These are phyloP conservation scores for Septoria petroselini DNA, from an alignment of 2,329 filamentous ascomycete species.

Conservation along the genomic window DNA sequence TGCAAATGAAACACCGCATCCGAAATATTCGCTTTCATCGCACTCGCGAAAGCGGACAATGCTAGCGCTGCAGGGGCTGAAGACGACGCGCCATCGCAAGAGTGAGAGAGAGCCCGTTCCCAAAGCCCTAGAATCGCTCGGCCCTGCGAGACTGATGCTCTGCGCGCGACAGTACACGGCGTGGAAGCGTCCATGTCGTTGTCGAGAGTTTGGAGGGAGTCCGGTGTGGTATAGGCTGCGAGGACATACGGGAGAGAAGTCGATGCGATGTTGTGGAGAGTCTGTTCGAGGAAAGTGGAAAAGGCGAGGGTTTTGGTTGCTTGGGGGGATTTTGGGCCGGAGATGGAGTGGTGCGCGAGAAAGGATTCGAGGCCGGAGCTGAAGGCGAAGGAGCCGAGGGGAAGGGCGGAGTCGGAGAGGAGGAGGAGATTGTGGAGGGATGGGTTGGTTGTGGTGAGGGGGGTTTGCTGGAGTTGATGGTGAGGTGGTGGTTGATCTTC, in stretches of 20 bases:
- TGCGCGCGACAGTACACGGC: conserved; percentile 72
- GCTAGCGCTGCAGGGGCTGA: conserved; percentile 10
- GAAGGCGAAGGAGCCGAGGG: conserved; percentile 83
- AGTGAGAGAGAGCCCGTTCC: conserved; percentile 49
- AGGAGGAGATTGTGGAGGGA: conserved; percentile 67
- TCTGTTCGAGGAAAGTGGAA: conserved; percentile 65
- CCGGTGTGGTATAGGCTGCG: conserved; percentile 59
- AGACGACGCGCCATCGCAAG: too few species aligned
- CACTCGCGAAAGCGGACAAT: conserved; percentile 25
- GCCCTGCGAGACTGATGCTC: conserved; percentile 73
- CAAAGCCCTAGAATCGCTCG: conserved; percentile 71
- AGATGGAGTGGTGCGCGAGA: conserved; percentile 58
- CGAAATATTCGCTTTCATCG: conserved; percentile 23
- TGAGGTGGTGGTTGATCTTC: not conserved
- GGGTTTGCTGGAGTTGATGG: not conserved
- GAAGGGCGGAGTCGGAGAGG: conserved; percentile 76
- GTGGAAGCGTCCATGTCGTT: conserved; percentile 74
- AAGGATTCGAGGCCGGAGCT: conserved; percentile 79
- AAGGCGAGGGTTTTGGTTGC: conserved; percentile 46
- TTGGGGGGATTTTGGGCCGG: conserved; percentile 32
- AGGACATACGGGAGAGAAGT: conserved; percentile 73
- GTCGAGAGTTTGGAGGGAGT: conserved; percentile 58
- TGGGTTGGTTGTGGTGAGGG: conserved; percentile 5
- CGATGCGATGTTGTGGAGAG: conserved; percentile 66
- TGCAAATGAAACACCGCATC: conserved; percentile 25